Evolutionary conservation across 2,329 filamentous ascomycete genomes (phyloP), one percentile per base, ranked within the genome.

Genomic region (Hypomyces rosellus): DNA sequence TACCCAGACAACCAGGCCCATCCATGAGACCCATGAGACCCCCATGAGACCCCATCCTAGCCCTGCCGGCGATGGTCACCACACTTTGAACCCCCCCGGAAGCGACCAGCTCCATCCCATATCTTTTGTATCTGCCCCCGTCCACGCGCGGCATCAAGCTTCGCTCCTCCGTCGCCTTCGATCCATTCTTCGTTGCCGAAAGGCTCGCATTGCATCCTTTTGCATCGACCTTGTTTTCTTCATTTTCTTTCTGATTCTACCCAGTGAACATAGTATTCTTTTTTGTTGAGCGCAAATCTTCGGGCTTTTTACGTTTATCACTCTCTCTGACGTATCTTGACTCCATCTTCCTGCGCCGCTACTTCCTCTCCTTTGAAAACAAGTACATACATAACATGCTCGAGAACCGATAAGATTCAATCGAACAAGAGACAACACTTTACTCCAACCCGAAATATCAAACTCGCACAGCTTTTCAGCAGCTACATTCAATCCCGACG

Each of bases 161-260:
- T 30, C 43, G 43, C 33, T 45, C 34, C 43, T 45, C n/a, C 43
- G 43, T 45, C 25, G n/a, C 45, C 34, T 45, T 51, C 44, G 38
- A 25, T 41, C 34, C 33, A 34, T 44, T 45, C 34, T 48, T 30
- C 25, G 40, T 51, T 41, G 45, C 45, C 33, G 45, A 51, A 51
- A 48, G 36, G 45, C 40, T 45, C 48, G 49, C 20, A 43, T 45
- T n/a, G n/a, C n/a, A 20, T 20, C 20, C 13, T 20, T 48, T 42
- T 22, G 49, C 45, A 48, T 41, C 41, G 40, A 45, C 45, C 40
- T 45, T 45, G 15, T 36, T 34, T 40, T 30, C 25, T 30, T 30
- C 25, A 6, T 30, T 30, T 30, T 30, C 25, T 30, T 30, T 30
- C 25, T 8, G 25, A 30, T 30, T 30, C 25, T 30, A 30, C 25